Evolutionary conservation across 2,329 filamentous ascomycete genomes (phyloP), one percentile per base, ranked within the genome.

Genomic region (Rhynchosporium agropyri): DNA sequence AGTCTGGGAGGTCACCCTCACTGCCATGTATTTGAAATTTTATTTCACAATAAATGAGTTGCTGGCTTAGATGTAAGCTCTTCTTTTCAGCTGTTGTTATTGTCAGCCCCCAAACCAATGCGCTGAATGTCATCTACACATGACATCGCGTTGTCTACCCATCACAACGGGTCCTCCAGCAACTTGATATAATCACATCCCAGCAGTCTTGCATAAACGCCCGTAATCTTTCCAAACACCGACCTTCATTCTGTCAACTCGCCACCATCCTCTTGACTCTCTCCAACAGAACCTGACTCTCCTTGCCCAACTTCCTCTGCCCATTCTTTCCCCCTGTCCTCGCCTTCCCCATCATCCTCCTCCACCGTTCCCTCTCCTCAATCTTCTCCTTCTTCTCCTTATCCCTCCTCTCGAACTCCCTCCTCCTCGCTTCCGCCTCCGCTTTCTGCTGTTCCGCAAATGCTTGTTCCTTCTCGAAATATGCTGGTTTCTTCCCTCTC

Each of bases 241-340:
- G 28, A 7, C 26, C 4, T 26, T n/a, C 10, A 29, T 13, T 12
- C 10, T 28, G n/a, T 73, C 63, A 74, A 53, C 67, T 64, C 7
- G 67, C 70, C 49, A 76, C 72, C 61, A 72, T 66, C 67, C 81
- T 81, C 77, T 86, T 83, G 28, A 90, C 83, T 72, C 83, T 87
- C 70, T 86, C 84, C 59, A 91, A 75, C 65, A 91, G 71, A 15
- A 88, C 84, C 61, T 81, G 82, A 70, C 88, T 89, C 76, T 90
- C 88, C 62, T 86, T 81, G 2, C 89, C 89, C 60, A 91, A 74
- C 74, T 88, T 89, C 72, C 85, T 79, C 75, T 89, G 85, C 9
- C 88, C 88, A 74, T 86, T 83, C 70, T 81, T 82, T 51, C 86
- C 88, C 6, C 85, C 85, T 45, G 77, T 79, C 71, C 73, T 71